These are phyloP conservation scores for Eucalyptus polyanthemos DNA, from an alignment of 345 rosid genomes.

Conservation along the genomic window DNA sequence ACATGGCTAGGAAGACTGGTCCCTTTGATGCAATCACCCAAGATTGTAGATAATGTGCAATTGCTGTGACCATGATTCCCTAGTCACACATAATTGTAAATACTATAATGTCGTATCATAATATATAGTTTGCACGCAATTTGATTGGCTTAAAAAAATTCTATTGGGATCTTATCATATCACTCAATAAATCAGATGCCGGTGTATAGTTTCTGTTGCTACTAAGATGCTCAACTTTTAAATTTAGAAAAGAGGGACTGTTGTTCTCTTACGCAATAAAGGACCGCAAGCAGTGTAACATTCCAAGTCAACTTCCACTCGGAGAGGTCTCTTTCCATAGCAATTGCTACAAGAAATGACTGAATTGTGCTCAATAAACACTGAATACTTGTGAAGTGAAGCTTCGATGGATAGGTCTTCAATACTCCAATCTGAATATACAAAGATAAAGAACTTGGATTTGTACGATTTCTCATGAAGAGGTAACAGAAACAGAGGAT, in stretches of 20 bases:
- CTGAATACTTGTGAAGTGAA: conserved; percentile 57
- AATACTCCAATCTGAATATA: conserved; percentile 30
- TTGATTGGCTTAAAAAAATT: neutral
- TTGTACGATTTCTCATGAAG: neutral
- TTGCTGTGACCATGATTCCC: conserved; percentile 73
- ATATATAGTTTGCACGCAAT: neutral
- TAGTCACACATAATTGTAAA: neutral
- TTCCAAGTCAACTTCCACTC: conserved; percentile 80
- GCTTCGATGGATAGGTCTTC: conserved; percentile 65
- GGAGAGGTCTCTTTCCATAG: conserved; percentile 45
- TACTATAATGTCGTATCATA: neutral
- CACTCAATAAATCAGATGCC: neutral
- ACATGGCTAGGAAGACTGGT: conserved; percentile 74
- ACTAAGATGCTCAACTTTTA: neutral
- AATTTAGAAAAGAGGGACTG: neutral
- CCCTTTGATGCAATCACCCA: conserved; percentile 78
- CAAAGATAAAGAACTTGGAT: neutral
- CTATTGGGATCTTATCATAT: neutral
- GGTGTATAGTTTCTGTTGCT: neutral
- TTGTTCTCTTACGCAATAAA: conserved; percentile 48
- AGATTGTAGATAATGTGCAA: conserved; percentile 65
- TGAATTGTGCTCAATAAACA: conserved; percentile 58
- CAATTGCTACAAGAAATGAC: conserved; percentile 60
- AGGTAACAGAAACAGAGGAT: neutral
- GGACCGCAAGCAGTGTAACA: conserved; percentile 44